Conservation (phyloP, 2,329 filamentous ascomycete species). For the Pestalotiopsis sp. region DNA sequence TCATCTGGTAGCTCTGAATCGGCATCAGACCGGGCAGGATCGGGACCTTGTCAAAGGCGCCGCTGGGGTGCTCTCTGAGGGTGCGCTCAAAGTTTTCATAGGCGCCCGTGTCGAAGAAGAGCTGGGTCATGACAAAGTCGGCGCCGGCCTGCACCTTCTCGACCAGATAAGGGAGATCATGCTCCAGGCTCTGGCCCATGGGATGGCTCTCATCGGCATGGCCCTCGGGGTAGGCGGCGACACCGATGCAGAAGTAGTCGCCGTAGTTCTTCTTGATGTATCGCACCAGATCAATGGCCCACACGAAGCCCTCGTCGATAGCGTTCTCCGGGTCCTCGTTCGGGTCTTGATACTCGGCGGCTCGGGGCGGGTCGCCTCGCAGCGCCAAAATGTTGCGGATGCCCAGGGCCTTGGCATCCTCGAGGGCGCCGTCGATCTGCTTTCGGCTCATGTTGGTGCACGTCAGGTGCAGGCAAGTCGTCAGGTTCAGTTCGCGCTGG, state of each 20-base stretch:
- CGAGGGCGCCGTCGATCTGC: constrained; percentile 84
- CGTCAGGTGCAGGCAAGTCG: constrained; percentile 93
- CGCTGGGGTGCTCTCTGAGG: constrained; percentile 79
- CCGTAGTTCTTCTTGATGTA: constrained; percentile 87
- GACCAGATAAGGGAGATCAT: constrained; percentile 85
- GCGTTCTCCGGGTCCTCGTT: constrained; percentile 59
- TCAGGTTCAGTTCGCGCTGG: constrained; percentile 87
- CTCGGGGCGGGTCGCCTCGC: constrained; percentile 86
- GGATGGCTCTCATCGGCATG: constrained; percentile 91
- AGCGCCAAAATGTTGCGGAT: constrained; percentile 93
- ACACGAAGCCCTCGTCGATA: constrained; percentile 78
- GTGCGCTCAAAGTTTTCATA: constrained; percentile 80
- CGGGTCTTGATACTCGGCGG: constrained; percentile 80
- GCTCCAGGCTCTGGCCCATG: constrained; percentile 66
- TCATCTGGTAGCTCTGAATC: constrained; percentile 95
- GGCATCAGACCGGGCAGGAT: constrained; percentile 97
- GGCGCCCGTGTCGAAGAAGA: constrained; percentile 89
- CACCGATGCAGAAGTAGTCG: constrained; percentile 95
- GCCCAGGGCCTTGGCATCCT: constrained; percentile 86
- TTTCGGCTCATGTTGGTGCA: constrained; percentile 96
- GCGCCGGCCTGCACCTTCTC: constrained; percentile 91
- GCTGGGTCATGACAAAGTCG: constrained; percentile 97
- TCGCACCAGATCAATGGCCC: constrained; percentile 84
- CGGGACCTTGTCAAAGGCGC: constrained; percentile 80
- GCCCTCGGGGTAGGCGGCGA: constrained; percentile 93